Conservation (phyloP, 73 alveolate species). For the Uronychia binucleata region DNA sequence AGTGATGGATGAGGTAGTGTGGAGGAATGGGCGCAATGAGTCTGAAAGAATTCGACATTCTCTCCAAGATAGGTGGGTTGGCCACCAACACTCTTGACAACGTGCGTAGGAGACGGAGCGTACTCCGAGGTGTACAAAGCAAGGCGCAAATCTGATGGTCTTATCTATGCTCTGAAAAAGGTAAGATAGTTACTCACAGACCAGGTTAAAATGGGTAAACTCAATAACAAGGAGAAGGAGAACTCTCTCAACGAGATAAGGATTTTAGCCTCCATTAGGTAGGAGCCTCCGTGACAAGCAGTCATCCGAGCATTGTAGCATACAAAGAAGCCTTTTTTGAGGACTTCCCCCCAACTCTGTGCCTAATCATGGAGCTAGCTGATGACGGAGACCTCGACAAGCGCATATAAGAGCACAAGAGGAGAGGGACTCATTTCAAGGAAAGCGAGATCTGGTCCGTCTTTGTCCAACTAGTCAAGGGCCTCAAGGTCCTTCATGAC, state of each 20-base stretch:
- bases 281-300: not conserved
- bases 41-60: no score
- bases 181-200: no score
- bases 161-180: no score
- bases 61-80: no score
- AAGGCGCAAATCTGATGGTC: no score
- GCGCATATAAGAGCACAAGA: constrained; percentile 21
- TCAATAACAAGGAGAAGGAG: constrained; percentile 11
- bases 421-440: constrained; percentile 1
- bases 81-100: no score
- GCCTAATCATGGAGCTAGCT: constrained; percentile 62
- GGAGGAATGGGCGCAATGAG: no score
- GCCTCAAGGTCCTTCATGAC: constrained; percentile 47
- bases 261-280: constrained; percentile 4
- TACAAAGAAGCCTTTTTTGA: constrained; percentile 88
- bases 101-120: no score
- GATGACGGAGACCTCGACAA: constrained; percentile 59
- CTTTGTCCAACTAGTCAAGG: constrained; percentile 23
- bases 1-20: no score
- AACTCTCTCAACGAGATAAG: constrained; percentile 22
- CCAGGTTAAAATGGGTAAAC: no score
- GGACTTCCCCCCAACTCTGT: constrained; percentile 38
- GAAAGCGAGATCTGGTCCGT: constrained; percentile 57
- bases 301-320: constrained; percentile 81
- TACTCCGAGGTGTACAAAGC: no score